phyloP scores from a whole-genome alignment of 495 filamentous ascomycete species.

The Lepraria neglecta region DNA sequence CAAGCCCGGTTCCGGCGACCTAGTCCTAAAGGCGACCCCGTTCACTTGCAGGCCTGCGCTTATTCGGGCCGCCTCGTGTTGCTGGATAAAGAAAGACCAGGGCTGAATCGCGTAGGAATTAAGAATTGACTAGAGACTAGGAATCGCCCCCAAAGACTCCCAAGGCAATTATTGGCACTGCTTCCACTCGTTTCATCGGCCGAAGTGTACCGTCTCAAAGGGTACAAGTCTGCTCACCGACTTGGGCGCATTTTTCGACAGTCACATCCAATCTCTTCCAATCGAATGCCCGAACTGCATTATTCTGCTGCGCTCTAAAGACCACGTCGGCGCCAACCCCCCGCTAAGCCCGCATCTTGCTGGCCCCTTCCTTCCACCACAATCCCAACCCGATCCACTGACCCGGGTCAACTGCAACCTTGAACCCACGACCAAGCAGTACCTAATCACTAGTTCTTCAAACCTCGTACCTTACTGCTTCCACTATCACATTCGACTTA shows the following conservation, averaged over 20 bases:
- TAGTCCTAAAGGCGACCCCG: neutral
- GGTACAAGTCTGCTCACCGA: conserved; percentile 2
- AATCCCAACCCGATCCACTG: neutral
- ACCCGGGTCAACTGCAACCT: conserved; percentile 6
- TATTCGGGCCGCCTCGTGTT: conserved; percentile 21
- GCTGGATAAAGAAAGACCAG: conserved; percentile 14
- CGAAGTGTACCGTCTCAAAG: conserved; percentile 1
- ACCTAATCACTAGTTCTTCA: neutral
- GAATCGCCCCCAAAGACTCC: neutral
- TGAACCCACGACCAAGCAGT: neutral
- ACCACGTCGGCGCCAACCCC: conserved; percentile 12
- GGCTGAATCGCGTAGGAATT: neutral
- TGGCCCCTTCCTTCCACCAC: neutral
- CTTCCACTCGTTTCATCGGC: conserved; percentile 4
- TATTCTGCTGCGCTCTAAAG: neutral
- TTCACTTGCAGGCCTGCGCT: conserved; percentile 16
- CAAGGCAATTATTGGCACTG: conserved; percentile 4
- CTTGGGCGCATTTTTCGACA: conserved; percentile 8
- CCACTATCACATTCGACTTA: conserved; percentile 1
- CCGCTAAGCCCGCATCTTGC: conserved; percentile 9
- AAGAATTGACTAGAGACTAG: too few species aligned
- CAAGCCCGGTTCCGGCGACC: neutral
- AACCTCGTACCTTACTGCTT: conserved; percentile 8
- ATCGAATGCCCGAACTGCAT: conserved; percentile 4
- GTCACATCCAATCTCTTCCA: neutral